Conservation (phyloP, 176 grass and related monocot species). For the Musa itinerans region DNA sequence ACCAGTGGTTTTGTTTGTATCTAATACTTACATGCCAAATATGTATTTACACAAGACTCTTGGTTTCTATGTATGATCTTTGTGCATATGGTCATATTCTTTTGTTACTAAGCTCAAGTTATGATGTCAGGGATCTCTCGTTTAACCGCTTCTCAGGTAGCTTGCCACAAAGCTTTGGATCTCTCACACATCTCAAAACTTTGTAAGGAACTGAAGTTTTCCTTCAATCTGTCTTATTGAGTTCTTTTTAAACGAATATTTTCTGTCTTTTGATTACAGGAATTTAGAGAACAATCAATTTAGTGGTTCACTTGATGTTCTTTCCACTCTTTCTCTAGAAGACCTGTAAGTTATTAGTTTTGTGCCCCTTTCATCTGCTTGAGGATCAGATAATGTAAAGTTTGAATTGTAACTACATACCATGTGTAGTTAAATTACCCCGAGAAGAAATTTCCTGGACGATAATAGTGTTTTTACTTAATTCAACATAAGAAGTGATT, state of each 20-base stretch:
- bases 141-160: conserved; percentile 74
- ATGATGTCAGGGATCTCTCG: conserved; percentile 77
- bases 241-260: conserved; percentile 15
- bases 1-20: background rate
- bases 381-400: background rate
- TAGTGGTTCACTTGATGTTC: conserved; percentile 49
- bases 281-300: conserved; percentile 85
- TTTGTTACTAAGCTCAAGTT: conserved; percentile 8
- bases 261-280: conserved; percentile 30
- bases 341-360: conserved; percentile 40
- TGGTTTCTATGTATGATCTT: background rate
- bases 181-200: conserved; percentile 51
- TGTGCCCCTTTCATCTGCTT: background rate
- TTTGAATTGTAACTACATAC: background rate
- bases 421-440: background rate
- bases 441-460: background rate
- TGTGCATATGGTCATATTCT: background rate
- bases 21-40: background rate
- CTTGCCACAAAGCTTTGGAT: conserved; percentile 66
- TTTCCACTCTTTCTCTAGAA: conserved; percentile 56
- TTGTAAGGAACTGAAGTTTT: conserved; percentile 44
- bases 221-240: background rate
- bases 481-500: background rate
- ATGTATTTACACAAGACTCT: too few species aligned
- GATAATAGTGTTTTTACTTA: background rate